These are phyloP conservation scores for Phytophthora megakarya DNA, from an alignment of 352 stramenopile species.

Conservation along the genomic window DNA sequence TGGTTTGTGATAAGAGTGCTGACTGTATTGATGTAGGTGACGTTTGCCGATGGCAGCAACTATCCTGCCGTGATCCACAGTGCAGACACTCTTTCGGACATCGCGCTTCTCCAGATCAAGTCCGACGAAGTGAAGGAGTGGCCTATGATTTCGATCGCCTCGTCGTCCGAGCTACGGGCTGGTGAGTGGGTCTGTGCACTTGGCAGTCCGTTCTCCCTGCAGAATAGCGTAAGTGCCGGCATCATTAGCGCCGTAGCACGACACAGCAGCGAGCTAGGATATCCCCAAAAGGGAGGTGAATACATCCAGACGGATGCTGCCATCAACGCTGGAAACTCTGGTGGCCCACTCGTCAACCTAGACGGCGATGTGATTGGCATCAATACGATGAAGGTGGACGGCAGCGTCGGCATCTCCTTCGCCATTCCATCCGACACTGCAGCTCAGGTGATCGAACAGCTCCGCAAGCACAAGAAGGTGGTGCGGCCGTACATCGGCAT, in stretches of 20 bases:
- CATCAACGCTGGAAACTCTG: conserved; percentile 94
- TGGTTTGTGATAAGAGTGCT: background rate
- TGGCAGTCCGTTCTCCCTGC: conserved; percentile 89
- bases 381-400: conserved; percentile 94
- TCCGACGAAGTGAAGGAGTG: conserved; percentile 56
- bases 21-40: conserved; percentile 49
- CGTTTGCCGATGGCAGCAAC: conserved; percentile 84
- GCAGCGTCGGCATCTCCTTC: conserved; percentile 91
- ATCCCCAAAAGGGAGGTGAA: conserved; percentile 75
- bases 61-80: conserved; percentile 80
- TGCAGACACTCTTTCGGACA: conserved; percentile 88
- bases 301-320: conserved; percentile 96
- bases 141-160: conserved; percentile 75
- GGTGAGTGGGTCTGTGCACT: conserved; percentile 94
- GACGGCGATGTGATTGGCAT: conserved; percentile 94
- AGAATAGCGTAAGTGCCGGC: conserved; percentile 92
- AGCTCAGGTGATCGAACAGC: conserved; percentile 87
- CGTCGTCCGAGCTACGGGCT: conserved; percentile 75
- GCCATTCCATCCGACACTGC: conserved; percentile 94
- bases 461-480: conserved; percentile 89
- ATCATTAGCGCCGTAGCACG: conserved; percentile 92
- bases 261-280: conserved; percentile 90
- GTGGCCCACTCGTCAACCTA: conserved; percentile 93
- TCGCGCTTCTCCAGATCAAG: conserved; percentile 90
- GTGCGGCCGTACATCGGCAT: conserved; percentile 92